Percentiles rank a stretch among this genome's conserved stretches.
phyloP scores from a whole-genome alignment of 805 yeast species.

The Danielia reshetovae region DNA sequence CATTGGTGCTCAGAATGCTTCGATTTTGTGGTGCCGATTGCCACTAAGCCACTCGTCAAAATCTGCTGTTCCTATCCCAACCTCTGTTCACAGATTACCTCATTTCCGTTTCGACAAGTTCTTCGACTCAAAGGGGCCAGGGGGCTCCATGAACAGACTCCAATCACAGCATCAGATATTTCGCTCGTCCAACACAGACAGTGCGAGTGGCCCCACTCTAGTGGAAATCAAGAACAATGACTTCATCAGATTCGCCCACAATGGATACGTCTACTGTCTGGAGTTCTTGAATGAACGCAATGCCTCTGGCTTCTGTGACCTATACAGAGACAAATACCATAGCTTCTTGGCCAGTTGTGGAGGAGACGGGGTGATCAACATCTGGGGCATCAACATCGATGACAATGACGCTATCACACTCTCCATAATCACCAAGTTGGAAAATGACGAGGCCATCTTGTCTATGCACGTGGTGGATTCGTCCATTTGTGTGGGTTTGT shows the following conservation, averaged over 20 bases:
- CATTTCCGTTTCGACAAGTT: constrained; percentile 74
- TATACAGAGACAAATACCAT: constrained; percentile 11
- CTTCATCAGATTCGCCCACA: constrained; percentile 78
- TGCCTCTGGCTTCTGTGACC: constrained; percentile 18
- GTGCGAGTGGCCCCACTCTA: constrained; percentile 25
- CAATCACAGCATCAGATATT: constrained; percentile 25
- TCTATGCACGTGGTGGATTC: constrained; percentile 63
- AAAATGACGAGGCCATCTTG: constrained; percentile 66
- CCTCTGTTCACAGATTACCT: constrained; percentile 29
- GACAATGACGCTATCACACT: constrained; percentile 3
- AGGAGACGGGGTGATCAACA: constrained; percentile 84
- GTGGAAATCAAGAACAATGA: constrained; percentile 68
- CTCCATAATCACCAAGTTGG: constrained; percentile 26
- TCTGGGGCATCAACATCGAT: constrained; percentile 55
- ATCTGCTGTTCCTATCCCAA: neutral
- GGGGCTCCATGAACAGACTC: constrained; percentile 45
- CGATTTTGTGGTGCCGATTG: constrained; percentile 65
- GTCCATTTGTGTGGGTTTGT: constrained; percentile 78
- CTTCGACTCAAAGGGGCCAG: constrained; percentile 87
- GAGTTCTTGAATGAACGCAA: constrained; percentile 19
- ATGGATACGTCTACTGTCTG: constrained; percentile 83
- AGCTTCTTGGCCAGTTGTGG: constrained; percentile 52
- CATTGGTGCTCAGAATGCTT: constrained; percentile 91
- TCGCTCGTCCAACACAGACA: constrained; percentile 5
- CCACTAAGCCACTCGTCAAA: constrained; percentile 2